phyloP scores from a whole-genome alignment of 2,329 filamentous ascomycete genomes.

The Xylaria sp. region DNA sequence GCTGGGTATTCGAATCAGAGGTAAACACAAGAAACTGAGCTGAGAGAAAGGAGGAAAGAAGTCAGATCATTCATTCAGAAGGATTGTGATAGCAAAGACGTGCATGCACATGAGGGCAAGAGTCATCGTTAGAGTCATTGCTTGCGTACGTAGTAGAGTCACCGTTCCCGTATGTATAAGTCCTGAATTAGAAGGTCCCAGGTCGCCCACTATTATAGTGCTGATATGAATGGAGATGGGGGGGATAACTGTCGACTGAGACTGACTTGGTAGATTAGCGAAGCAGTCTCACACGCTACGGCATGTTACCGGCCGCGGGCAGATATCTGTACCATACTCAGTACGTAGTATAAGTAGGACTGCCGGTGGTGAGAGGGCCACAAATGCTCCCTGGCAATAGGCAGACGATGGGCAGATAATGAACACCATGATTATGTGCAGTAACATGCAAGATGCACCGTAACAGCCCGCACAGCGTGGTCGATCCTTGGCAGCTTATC shows the following conservation, averaged over 20 bases:
- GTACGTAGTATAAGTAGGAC: neutral
- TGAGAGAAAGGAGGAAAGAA: neutral
- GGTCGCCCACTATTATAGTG: slow-evolving; percentile 11
- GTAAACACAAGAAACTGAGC: neutral
- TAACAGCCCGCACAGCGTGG: neutral
- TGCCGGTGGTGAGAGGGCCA: neutral
- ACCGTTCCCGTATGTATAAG: neutral
- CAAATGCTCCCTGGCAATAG: neutral
- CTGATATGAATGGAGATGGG: slow-evolving; percentile 7
- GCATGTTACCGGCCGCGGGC: neutral
- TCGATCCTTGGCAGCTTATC: slow-evolving; percentile 28
- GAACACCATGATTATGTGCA: neutral
- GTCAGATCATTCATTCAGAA: neutral
- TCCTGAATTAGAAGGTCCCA: slow-evolving; percentile 13
- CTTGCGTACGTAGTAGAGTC: neutral
- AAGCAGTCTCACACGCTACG: too few relatives aligned
- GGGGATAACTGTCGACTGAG: neutral
- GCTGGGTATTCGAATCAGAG: neutral
- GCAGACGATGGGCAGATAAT: neutral
- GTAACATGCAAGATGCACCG: slow-evolving; percentile 17
- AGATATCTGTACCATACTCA: neutral
- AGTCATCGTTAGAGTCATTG: neutral
- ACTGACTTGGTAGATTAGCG: neutral
- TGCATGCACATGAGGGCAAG: too few relatives aligned
- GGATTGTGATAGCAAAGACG: neutral